Conservation (phyloP, 495 filamentous ascomycete genomes). For the Penicillium dipodomyicola region DNA sequence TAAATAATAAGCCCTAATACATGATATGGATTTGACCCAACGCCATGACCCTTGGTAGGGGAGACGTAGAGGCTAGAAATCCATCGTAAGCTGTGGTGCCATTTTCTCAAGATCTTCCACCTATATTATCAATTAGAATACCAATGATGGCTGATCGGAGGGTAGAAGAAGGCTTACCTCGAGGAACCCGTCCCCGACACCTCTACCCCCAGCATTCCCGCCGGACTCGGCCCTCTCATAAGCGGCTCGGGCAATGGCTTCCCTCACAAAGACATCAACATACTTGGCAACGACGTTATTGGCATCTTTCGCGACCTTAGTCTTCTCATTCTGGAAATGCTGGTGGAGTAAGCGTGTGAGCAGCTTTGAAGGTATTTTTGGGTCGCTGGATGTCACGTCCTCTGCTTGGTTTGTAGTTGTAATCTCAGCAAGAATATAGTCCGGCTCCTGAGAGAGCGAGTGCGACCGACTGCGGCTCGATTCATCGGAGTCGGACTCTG, state of each 20-base stretch:
- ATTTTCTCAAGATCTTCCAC: conserved; percentile 81
- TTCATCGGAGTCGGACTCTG: conserved; percentile 25
- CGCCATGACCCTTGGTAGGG: conserved; percentile 11
- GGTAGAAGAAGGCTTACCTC: conserved; percentile 56
- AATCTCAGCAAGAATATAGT: conserved; percentile 50
- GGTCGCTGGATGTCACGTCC: conserved; percentile 39
- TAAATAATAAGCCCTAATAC: conserved; percentile 9
- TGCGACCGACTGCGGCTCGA: conserved; percentile 20
- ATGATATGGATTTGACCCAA: conserved; percentile 14
- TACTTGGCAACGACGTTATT: conserved; percentile 78
- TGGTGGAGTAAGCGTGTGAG: conserved; percentile 74
- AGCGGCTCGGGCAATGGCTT: conserved; percentile 81
- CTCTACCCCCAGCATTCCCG: conserved; percentile 28
- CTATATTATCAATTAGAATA: conserved; percentile 27
- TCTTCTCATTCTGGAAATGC: conserved; percentile 67
- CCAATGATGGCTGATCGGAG: neutral
- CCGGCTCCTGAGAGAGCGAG: conserved; percentile 35
- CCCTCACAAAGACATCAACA: conserved; percentile 86
- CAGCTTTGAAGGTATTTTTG: conserved; percentile 69
- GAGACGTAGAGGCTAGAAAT: conserved; percentile 55
- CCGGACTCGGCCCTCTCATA: conserved; percentile 58
- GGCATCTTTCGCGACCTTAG: conserved; percentile 75
- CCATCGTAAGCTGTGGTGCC: conserved; percentile 83
- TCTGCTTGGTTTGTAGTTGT: conserved; percentile 28
- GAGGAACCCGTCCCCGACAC: conserved; percentile 58